phyloP scores from a whole-genome alignment of 306 rosid species.

The Cucumis sativus region DNA sequence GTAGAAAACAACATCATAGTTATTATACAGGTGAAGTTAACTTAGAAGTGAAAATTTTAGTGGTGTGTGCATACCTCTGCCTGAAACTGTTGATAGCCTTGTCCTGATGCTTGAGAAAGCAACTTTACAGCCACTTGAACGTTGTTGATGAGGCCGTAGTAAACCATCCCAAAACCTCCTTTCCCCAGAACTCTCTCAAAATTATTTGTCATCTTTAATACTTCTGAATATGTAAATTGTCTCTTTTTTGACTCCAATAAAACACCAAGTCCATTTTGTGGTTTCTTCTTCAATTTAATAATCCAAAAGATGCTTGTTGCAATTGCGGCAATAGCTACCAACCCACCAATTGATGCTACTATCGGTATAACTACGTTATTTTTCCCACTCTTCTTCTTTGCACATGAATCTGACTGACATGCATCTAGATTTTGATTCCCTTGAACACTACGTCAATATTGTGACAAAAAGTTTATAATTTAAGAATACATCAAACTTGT shows the following conservation, averaged over 20 bases:
- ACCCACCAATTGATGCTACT: background rate
- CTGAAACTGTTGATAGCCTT: slow-evolving; percentile 38
- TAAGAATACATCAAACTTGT: background rate
- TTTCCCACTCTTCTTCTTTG: background rate
- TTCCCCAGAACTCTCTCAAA: slow-evolving; percentile 24
- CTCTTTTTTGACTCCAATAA: background rate
- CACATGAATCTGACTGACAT: background rate
- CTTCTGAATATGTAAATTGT: background rate
- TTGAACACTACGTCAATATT: background rate
- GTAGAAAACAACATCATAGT: background rate
- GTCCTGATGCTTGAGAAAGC: slow-evolving; percentile 27
- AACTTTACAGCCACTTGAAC: slow-evolving; percentile 53
- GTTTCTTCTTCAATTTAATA: background rate
- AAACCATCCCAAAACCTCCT: slow-evolving; percentile 47
- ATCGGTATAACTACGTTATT: background rate
- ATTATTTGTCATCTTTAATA: slow-evolving; percentile 20
- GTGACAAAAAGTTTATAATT: background rate
- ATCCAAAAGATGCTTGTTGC: background rate
- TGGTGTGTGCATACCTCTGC: slow-evolving; percentile 6
- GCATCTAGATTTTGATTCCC: background rate
- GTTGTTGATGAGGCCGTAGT: slow-evolving; percentile 17
- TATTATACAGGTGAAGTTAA: background rate
- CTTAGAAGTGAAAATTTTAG: background rate
- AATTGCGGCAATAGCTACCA: background rate
- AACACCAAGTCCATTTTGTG: background rate